A percentile compares a stretch with the other conserved stretches of the same genome.
Conservation (phyloP, 2,329 filamentous ascomycete genomes). For the Neofusicoccum sp. region DNA sequence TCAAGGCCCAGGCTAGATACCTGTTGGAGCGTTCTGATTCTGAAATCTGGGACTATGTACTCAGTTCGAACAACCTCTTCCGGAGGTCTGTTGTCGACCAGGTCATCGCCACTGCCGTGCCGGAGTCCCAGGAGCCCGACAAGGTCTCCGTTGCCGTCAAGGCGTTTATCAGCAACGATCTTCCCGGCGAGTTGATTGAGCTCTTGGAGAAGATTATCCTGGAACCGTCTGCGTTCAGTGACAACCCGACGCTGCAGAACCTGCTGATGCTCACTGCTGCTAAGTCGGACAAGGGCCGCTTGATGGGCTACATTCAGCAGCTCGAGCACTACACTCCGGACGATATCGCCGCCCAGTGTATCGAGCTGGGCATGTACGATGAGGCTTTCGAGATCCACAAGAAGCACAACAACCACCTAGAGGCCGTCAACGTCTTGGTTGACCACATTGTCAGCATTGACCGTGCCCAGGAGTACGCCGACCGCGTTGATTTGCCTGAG, state of each 20-base stretch:
- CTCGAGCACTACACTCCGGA: conserved; percentile 87
- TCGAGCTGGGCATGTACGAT: conserved; percentile 91
- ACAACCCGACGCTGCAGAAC: conserved; percentile 96
- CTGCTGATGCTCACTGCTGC: conserved; percentile 93
- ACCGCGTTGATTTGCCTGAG: conserved; percentile 88
- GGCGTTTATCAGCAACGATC: conserved; percentile 85
- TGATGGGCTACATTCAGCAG: conserved; percentile 95
- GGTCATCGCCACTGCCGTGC: conserved; percentile 92
- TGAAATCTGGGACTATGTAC: conserved; percentile 93
- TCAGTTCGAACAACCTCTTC: conserved; percentile 95
- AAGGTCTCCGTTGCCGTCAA: conserved; percentile 95
- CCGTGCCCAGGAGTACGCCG: conserved; percentile 91
- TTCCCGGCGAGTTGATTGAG: conserved; percentile 94
- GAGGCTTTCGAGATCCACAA: conserved; percentile 99
- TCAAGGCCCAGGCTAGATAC: conserved; percentile 95
- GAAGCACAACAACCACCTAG: conserved; percentile 88
- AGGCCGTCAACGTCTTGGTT: conserved; percentile 87
- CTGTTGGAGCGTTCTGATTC: conserved; percentile 84
- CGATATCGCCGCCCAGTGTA: conserved; percentile 90
- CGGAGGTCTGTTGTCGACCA: conserved; percentile 93
- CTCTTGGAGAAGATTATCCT: conserved; percentile 98
- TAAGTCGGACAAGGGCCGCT: conserved; percentile 91
- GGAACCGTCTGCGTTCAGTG: conserved; percentile 98
- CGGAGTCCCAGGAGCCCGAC: conserved; percentile 87
- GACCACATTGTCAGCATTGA: conserved; percentile 98